Conservation (phyloP, 108 stramenopile genomes). For the Aurantiochytrium sp. region DNA sequence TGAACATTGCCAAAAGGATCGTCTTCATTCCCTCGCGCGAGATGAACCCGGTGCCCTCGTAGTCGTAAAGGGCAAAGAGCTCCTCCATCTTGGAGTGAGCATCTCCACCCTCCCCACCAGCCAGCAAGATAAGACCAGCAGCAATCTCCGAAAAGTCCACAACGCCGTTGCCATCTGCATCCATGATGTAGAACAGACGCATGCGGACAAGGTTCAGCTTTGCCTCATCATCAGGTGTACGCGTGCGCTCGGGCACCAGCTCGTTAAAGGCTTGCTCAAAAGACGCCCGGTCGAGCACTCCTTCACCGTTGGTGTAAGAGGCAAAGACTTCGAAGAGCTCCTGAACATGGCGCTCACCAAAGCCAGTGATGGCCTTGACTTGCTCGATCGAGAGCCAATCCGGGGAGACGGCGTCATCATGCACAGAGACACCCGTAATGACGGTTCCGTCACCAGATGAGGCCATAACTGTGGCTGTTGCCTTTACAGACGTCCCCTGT, state of each 20-base stretch:
- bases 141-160: conserved; percentile 30
- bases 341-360: background rate
- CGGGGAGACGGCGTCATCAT: background rate
- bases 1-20: background rate
- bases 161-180: background rate
- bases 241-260: background rate
- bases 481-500: no score
- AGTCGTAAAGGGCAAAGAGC: background rate
- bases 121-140: conserved; percentile 21
- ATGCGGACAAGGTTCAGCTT: background rate
- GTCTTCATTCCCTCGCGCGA: background rate
- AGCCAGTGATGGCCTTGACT: background rate
- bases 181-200: conserved; percentile 17
- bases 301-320: background rate
- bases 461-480: background rate
- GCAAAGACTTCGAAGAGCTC: conserved; percentile 22
- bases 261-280: background rate
- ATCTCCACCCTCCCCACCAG: background rate
- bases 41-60: background rate
- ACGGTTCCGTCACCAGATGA: background rate
- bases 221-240: background rate
- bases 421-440: background rate
- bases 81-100: background rate
- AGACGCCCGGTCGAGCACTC: background rate
- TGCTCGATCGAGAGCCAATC: background rate